Conservation (phyloP, 2,329 filamentous ascomycete genomes). For the Aspergillus pseudonomiae region DNA sequence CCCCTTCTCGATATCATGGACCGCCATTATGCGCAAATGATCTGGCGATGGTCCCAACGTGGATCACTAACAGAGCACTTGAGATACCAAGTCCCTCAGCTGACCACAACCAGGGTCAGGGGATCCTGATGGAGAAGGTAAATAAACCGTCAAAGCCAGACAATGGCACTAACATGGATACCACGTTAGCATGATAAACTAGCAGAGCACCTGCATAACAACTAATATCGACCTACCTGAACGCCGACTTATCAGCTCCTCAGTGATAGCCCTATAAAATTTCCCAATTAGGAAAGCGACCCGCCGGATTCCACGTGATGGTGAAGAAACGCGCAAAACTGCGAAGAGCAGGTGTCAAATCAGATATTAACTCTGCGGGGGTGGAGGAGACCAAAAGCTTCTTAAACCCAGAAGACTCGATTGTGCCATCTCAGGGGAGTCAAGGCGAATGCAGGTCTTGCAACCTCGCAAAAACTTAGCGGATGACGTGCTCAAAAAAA, state of each 20-base stretch:
- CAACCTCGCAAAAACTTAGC: constrained; percentile 6
- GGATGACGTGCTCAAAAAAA: constrained; percentile 32
- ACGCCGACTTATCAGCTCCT: background rate
- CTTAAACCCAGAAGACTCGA: background rate
- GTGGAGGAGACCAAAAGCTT: background rate
- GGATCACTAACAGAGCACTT: background rate
- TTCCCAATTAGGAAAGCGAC: constrained; percentile 3
- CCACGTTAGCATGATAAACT: background rate
- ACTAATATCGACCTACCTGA: background rate
- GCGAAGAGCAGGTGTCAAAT: background rate
- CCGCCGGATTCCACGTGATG: background rate
- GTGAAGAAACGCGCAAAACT: background rate
- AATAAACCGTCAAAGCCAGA: background rate
- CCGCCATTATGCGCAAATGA: constrained; percentile 15
- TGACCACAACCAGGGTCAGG: background rate
- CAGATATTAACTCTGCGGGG: background rate
- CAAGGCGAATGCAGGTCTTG: background rate
- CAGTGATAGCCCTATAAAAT: constrained; percentile 1
- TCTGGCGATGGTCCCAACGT: background rate
- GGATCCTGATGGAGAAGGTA: background rate
- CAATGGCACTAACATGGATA: background rate
- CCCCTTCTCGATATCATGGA: constrained; percentile 31
- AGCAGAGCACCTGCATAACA: background rate
- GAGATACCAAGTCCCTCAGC: background rate
- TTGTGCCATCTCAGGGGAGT: background rate